Base-by-base conservation (phyloP, 306 rosid species). In the Trifolium pratense region DNA sequence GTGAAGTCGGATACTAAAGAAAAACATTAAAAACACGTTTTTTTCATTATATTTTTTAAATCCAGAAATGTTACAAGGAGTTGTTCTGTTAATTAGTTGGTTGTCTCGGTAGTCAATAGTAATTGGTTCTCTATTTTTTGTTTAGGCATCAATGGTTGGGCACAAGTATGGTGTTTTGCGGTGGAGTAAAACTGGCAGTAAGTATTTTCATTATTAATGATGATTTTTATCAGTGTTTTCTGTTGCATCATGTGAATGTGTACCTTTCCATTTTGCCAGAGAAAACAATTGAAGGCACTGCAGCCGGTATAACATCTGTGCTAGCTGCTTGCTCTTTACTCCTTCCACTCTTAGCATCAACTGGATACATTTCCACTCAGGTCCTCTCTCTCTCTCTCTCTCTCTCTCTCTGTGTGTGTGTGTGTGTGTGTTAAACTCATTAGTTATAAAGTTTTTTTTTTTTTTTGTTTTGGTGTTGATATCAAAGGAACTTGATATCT, bases 261-360 rank as follows among this genome's bases (percentile, higher is more conserved):
- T 46, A 26, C 73, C 57, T 57, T 75, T 70, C 73, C 66, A 17
- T 49, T 84, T 83, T 82, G 49, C 75, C 82, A 94, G 99, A 91
- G 91, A 94, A 91, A 89, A 94, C 99, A 25, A 82, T 94, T 79
- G 99, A 94, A 91, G 99, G 97, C 29, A 94, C 99, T 39, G 96
- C 97, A 15, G 99, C 99, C 79, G 99, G 99, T 70, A 94, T 94
- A 82, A 88, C 97, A 49, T 94, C 97, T 74, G 96, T 91, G 66
- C 71, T 94, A 39, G 99, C 88, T 45, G 89, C 99, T 74, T 94
- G 97, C 84, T 88, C 90, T 11, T 81, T 89, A 76, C 91, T 94
- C 71, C 91, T 94, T 83, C 99, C 96, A 20, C 83, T 94, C 74
- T 66, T 91, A 71, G 91, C 99, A 69, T 87, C 99, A 34, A 87